phyloP scores from a whole-genome alignment of 305 asterid genomes.

The Fraxinus sp. region DNA sequence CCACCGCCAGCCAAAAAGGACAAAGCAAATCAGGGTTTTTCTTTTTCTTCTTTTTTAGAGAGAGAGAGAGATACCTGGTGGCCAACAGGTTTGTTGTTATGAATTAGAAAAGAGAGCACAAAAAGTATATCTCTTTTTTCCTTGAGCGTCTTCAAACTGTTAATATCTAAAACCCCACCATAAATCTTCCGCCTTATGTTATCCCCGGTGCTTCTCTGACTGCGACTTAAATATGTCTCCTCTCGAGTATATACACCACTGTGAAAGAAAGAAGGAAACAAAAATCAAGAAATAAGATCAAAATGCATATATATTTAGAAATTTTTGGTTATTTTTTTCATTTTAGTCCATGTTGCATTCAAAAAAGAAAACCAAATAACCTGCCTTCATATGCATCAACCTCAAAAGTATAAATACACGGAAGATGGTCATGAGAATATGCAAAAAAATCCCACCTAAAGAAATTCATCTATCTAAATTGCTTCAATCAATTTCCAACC shows the following conservation, averaged over 20 bases:
- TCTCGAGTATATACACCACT: conserved; percentile 45
- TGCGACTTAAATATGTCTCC: conserved; percentile 44
- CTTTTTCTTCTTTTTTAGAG: not conserved
- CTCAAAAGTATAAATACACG: not conserved
- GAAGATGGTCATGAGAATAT: not conserved
- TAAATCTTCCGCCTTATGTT: conserved; percentile 46
- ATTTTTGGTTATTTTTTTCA: not conserved
- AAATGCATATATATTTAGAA: not conserved
- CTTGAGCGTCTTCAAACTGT: conserved; percentile 66
- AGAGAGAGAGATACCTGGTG: conserved; percentile 66
- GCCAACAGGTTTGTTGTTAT: conserved; percentile 93
- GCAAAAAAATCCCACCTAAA: not conserved
- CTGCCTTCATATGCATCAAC: conserved; percentile 6
- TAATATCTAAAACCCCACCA: conserved; percentile 66
- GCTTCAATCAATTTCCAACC: not conserved
- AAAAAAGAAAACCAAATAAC: not conserved
- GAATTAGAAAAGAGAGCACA: conserved; percentile 75
- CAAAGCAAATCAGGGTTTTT: not conserved
- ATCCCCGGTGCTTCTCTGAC: conserved; percentile 40
- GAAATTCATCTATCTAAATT: not conserved
- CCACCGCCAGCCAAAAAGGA: not conserved
- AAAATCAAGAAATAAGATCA: conserved; percentile 5
- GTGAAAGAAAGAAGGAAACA: conserved; percentile 22
- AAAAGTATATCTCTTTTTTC: conserved; percentile 78
- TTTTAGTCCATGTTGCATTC: not conserved